Evolutionary conservation across 257 asterid species (phyloP).

Genomic region (Petunia secreta): DNA sequence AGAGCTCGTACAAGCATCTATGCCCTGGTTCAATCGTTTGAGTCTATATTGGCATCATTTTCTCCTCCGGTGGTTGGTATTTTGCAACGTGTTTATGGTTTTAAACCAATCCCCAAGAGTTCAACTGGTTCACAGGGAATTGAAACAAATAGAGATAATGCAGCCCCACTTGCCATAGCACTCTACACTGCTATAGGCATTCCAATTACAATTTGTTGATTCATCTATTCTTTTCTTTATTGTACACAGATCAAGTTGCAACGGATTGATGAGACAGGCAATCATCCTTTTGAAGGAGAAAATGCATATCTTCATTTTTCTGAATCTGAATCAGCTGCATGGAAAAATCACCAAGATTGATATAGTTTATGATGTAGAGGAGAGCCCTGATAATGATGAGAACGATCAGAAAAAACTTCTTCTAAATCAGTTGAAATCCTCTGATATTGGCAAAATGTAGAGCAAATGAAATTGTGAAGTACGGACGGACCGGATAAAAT

Average conservation of each 20-base stretch:
- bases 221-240: constrained; percentile 43
- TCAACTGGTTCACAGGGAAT: not conserved
- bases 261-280: constrained; percentile 28
- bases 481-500: no score
- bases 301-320: no score
- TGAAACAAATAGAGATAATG: constrained; percentile 57
- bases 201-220: constrained; percentile 70
- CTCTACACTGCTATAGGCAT: constrained; percentile 83
- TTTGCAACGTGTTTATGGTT: constrained; percentile 70
- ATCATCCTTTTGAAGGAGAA: constrained; percentile 34
- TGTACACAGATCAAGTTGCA: constrained; percentile 57
- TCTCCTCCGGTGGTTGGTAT: constrained; percentile 86
- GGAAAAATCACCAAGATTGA: no score
- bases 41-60: constrained; percentile 78
- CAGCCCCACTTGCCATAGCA: constrained; percentile 80
- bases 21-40: constrained; percentile 32
- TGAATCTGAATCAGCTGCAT: no score
- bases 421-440: no score
- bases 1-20: constrained; percentile 23
- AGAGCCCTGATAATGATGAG: no score
- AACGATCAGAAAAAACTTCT: no score
- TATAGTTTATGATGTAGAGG: no score
- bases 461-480: no score
- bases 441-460: no score
- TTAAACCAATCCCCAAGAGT: constrained; percentile 49